Evolutionary conservation across 2,329 filamentous ascomycete genomes (phyloP).

Genomic region (Fusarium haematococcum): DNA sequence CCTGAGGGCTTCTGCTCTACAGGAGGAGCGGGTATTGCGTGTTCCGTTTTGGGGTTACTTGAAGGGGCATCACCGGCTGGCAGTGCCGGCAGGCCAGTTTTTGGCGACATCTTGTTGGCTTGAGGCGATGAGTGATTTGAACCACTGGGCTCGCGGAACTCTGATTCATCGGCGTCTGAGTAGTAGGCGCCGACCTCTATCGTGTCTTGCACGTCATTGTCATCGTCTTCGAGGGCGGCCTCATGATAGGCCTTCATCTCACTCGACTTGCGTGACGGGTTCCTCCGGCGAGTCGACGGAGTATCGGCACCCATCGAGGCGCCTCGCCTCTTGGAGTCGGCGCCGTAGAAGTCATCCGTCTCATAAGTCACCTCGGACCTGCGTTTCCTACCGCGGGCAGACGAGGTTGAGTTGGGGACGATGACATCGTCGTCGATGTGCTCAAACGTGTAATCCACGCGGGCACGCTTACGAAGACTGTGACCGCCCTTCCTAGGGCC

Average conservation of each 20-base stretch:
- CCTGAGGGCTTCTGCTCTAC: constrained; percentile 8
- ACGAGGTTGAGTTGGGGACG: constrained; percentile 50
- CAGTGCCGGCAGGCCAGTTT: constrained; percentile 26
- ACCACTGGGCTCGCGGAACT: constrained; percentile 37
- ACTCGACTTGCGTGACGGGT: constrained; percentile 54
- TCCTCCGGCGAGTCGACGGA: constrained; percentile 54
- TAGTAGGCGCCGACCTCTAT: constrained; percentile 65
- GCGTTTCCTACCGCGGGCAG: constrained; percentile 52
- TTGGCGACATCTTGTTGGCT: constrained; percentile 35
- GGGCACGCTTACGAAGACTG: constrained; percentile 67
- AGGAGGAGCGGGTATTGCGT: constrained; percentile 9
- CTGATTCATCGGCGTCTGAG: constrained; percentile 49
- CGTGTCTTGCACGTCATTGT: constrained; percentile 67
- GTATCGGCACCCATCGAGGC: constrained; percentile 52
- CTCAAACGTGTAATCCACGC: constrained; percentile 68
- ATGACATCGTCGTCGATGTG: constrained; percentile 62
- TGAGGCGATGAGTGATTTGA: constrained; percentile 47
- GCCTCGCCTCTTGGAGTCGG: constrained; percentile 51
- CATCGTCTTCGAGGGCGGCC: constrained; percentile 49
- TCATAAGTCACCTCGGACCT: constrained; percentile 51
- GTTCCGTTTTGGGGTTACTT: constrained; percentile 7
- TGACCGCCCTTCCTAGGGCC: constrained; percentile 69
- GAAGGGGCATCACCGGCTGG: constrained; percentile 5
- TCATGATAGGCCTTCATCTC: constrained; percentile 49
- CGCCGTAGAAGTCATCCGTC: constrained; percentile 46